These are phyloP conservation scores for Lactarius evosmus DNA, from an alignment of 768 basidiomycete species.

Conservation along the genomic window DNA sequence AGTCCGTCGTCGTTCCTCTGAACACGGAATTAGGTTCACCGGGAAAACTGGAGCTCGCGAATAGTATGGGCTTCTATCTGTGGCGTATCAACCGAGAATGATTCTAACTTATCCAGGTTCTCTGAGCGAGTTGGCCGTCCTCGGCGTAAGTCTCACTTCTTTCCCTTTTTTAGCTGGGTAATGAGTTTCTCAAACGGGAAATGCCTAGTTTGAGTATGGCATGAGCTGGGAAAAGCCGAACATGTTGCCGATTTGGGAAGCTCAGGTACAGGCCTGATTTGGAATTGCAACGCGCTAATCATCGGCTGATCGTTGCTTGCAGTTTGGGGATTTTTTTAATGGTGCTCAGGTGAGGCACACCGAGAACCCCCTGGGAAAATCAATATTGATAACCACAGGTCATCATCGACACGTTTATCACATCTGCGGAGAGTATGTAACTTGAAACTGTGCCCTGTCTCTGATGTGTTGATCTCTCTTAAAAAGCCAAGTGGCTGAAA, in stretches of 20 bases:
- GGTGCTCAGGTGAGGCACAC: constrained; percentile 59
- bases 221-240: constrained; percentile 85
- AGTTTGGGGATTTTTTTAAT: constrained; percentile 94
- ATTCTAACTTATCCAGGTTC: constrained; percentile 50
- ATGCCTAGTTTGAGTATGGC: constrained; percentile 78
- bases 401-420: constrained; percentile 85
- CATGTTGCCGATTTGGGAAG: constrained; percentile 87
- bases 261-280: constrained; percentile 53
- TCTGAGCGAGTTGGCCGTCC: constrained; percentile 84
- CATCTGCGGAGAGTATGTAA: constrained; percentile 77
- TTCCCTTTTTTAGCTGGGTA: background rate
- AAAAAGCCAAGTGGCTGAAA: constrained; percentile 84
- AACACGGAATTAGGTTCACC: constrained; percentile 60
- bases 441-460: background rate
- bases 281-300: constrained; percentile 6
- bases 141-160: constrained; percentile 58
- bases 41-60: constrained; percentile 77
- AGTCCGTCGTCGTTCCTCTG: constrained; percentile 75
- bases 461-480: constrained; percentile 10
- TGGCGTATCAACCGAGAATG: background rate
- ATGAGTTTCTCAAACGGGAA: background rate
- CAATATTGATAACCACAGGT: constrained; percentile 41
- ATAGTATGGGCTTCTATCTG: constrained; percentile 50
- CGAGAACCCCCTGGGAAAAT: background rate
- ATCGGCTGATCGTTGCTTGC: constrained; percentile 11